Evolutionary conservation across 305 asterid genomes (phyloP).

Genomic region (Plantago coronopus): DNA sequence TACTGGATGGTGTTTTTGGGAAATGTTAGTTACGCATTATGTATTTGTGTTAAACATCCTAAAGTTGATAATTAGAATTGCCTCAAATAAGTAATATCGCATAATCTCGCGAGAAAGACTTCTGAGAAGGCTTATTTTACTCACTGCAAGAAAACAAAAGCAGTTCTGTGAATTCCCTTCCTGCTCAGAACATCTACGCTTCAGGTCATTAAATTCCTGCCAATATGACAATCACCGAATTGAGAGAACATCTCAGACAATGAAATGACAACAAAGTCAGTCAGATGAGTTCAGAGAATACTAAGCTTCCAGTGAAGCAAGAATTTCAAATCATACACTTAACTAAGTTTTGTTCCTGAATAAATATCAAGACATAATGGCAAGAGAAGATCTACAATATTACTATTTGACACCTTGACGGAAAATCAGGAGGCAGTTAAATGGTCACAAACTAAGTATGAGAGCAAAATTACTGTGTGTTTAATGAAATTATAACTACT

Average conservation of each 20-base stretch:
- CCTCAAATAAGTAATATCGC: constrained; percentile 7
- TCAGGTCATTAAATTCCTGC: constrained; percentile 87
- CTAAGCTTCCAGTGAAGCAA: constrained; percentile 10
- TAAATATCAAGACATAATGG: constrained; percentile 13
- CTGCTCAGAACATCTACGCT: constrained; percentile 72
- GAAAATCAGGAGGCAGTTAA: constrained; percentile 9
- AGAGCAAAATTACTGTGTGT: not conserved
- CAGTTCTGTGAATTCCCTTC: constrained; percentile 77
- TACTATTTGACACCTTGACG: constrained; percentile 14
- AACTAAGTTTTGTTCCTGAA: constrained; percentile 1
- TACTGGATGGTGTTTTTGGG: not conserved
- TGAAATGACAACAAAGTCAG: constrained; percentile 11
- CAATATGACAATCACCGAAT: constrained; percentile 20
- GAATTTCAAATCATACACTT: constrained; percentile 18
- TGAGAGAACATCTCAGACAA: constrained; percentile 16
- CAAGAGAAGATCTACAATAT: constrained; percentile 16
- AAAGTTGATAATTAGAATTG: not conserved
- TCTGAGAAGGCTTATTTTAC: constrained; percentile 23
- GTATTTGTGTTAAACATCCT: not conserved
- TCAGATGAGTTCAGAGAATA: constrained; percentile 3
- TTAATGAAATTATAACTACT: not conserved
- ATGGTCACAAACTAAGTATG: constrained; percentile 11
- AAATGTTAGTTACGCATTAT: constrained; percentile 5
- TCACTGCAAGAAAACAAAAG: constrained; percentile 83
- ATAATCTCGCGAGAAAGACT: constrained; percentile 6